phyloP scores from a whole-genome alignment of 768 basidiomycete species.

The Butyriboletus loyo region DNA sequence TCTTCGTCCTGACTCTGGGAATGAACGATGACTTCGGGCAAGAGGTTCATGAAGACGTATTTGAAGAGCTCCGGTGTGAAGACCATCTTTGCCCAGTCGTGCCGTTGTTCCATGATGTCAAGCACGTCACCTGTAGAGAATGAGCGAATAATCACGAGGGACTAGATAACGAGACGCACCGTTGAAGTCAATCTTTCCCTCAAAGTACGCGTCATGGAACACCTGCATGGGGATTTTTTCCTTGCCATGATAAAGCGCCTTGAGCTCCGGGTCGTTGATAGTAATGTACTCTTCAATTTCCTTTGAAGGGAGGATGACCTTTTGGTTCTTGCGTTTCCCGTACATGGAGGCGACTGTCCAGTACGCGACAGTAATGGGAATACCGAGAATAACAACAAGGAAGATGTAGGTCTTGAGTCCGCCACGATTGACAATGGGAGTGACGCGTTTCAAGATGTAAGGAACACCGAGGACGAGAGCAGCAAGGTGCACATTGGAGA shows the following conservation, averaged over 20 bases:
- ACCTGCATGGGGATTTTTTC: constrained; percentile 97
- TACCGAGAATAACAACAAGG: constrained; percentile 66
- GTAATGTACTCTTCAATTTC: constrained; percentile 88
- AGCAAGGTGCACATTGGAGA: constrained; percentile 79
- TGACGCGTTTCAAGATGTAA: constrained; percentile 75
- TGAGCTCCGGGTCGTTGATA: constrained; percentile 81
- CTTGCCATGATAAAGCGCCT: constrained; percentile 73
- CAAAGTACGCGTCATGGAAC: constrained; percentile 97
- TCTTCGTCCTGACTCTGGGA: constrained; percentile 90
- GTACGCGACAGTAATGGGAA: constrained; percentile 80
- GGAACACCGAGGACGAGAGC: constrained; percentile 76
- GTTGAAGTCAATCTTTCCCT: constrained; percentile 94
- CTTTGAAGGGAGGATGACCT: constrained; percentile 80
- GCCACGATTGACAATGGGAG: constrained; percentile 79
- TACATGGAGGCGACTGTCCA: constrained; percentile 87
- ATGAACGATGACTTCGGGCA: constrained; percentile 94
- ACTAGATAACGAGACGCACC: constrained; percentile 44
- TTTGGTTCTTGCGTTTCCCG: constrained; percentile 79
- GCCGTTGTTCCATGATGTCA: constrained; percentile 89
- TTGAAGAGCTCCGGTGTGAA: constrained; percentile 91
- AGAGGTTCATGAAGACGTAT: constrained; percentile 82
- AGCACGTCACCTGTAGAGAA: constrained; percentile 74
- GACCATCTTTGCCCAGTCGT: constrained; percentile 92
- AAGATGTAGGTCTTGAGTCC: constrained; percentile 87
- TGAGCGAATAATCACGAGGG: background rate